phyloP scores from a whole-genome alignment of 2,329 filamentous ascomycete genomes.

The Shiraia sp. region DNA sequence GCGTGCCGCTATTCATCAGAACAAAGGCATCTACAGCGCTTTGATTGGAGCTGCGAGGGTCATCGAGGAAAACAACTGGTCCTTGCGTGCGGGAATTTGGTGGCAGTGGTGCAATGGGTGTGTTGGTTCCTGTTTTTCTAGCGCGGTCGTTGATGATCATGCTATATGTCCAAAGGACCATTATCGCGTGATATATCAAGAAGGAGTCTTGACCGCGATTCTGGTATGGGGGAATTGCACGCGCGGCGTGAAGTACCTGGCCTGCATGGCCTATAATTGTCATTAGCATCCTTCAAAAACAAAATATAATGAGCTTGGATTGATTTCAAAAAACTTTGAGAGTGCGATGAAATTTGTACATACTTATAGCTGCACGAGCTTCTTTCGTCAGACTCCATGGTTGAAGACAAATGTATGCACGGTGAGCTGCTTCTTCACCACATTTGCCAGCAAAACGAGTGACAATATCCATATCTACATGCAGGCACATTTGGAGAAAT shows the following conservation, averaged over 20 bases:
- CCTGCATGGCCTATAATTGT: slow-evolving; percentile 15
- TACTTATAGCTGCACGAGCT: slow-evolving; percentile 16
- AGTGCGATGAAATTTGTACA: too few relatives aligned
- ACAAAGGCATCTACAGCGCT: slow-evolving; percentile 14
- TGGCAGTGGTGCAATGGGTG: slow-evolving; percentile 1
- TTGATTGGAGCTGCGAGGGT: slow-evolving; percentile 7
- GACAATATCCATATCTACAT: slow-evolving; percentile 65
- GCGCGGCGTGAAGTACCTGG: slow-evolving; percentile 18
- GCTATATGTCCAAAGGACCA: slow-evolving; percentile 31
- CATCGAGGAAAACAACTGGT: slow-evolving; percentile 13
- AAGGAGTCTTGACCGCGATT: slow-evolving; percentile 22
- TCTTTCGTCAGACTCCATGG: slow-evolving; percentile 52
- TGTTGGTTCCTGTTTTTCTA: slow-evolving; percentile 14
- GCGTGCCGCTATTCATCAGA: slow-evolving; percentile 7
- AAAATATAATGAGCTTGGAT: too few relatives aligned
- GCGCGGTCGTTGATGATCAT: slow-evolving; percentile 23
- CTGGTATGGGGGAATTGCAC: slow-evolving; percentile 19
- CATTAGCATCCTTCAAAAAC: too few relatives aligned
- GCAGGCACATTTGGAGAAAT: slow-evolving; percentile 64
- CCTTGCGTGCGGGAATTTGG: background rate
- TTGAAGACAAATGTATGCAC: slow-evolving; percentile 60
- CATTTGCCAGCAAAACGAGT: slow-evolving; percentile 68
- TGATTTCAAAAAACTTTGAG: too few relatives aligned
- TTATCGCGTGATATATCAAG: slow-evolving; percentile 23
- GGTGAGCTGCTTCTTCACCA: slow-evolving; percentile 64